Evolutionary conservation across 176 grass and related monocot species (phyloP).

Genomic region (Oryza brachyantha): DNA sequence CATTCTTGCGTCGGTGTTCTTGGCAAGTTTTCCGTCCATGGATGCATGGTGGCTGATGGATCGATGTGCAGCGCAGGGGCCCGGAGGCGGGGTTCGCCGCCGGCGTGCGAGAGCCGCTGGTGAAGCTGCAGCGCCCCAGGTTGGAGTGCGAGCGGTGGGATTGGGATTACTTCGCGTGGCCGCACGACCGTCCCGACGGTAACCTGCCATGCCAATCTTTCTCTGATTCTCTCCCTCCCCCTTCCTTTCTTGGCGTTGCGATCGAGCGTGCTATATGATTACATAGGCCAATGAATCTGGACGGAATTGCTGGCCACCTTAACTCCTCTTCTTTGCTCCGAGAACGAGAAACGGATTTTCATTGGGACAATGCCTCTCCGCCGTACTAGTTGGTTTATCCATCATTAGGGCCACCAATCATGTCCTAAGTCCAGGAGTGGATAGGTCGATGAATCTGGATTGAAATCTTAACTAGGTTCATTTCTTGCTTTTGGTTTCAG

Average conservation of each 20-base stretch:
- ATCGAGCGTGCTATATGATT: not conserved
- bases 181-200: constrained; percentile 66
- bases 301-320: not conserved
- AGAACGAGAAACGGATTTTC: not conserved
- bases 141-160: constrained; percentile 70
- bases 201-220: not conserved
- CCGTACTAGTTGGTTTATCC: not conserved
- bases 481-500: not conserved
- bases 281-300: constrained; percentile 1
- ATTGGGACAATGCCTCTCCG: not conserved
- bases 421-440: not conserved
- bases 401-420: not conserved
- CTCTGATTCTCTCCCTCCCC: not conserved
- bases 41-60: too few relatives aligned
- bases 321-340: not conserved
- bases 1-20: not conserved
- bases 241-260: not conserved
- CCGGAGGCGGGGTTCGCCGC: constrained; percentile 30
- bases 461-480: not conserved
- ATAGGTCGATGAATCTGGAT: constrained; percentile 25
- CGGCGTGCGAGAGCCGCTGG: constrained; percentile 64
- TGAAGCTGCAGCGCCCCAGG: constrained; percentile 58
- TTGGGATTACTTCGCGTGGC: constrained; percentile 67
- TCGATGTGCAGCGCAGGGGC: constrained; percentile 23
- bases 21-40: too few relatives aligned